Base-by-base conservation (phyloP, 192 early-diverging fungal genomes). In the Rhizophagus sp. region DNA sequence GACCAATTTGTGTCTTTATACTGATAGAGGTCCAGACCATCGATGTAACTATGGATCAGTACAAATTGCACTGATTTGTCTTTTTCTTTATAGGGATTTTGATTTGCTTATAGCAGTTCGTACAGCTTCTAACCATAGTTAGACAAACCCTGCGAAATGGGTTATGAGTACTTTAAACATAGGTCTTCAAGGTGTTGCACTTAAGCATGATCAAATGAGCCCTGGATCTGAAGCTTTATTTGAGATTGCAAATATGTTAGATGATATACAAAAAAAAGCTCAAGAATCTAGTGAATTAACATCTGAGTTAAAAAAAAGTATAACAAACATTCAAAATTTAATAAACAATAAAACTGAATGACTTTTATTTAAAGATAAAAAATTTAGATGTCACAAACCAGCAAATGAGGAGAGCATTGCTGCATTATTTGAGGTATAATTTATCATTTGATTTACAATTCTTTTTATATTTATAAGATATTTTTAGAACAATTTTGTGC, bases 91-190 rank as follows among this genome's bases (percentile, higher is more conserved):
- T 19, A 1, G 17, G 7, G 19, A 62, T 62, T 62, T 62, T 62
- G 7, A 62, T 62, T 34, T 34, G 34, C 34, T 34, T 34, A 34
- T 34, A 34, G 34, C 34, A 34, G 34, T 34, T 34, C 34, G 2
- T 62, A 62, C 22, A 2, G 17, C 62, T 62, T 4, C 17, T 19
- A 62, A 62, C 17, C 24, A 62, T 62, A 62, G 62, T 19, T 62
- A 0, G 7, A 62, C 1, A 19, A 62, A 62, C 15, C 62, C 8
- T 19, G 17, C 62, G 8, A 2, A 62, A 24, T 0, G 7, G 24
- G 24, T 62, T 1, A 62, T 62, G 62, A 62, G 62, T 62, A 62
- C 62, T 62, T 62, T 62, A 62, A 62, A 62, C 24, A n/a, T 62
- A 24, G 12, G 62, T n/a, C 22, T 62, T 62, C 62, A 62, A 62